A percentile compares a stretch with the other conserved stretches of the same genome.
Conservation (phyloP, 2,329 filamentous ascomycete species). For the Fusarium setosum region DNA sequence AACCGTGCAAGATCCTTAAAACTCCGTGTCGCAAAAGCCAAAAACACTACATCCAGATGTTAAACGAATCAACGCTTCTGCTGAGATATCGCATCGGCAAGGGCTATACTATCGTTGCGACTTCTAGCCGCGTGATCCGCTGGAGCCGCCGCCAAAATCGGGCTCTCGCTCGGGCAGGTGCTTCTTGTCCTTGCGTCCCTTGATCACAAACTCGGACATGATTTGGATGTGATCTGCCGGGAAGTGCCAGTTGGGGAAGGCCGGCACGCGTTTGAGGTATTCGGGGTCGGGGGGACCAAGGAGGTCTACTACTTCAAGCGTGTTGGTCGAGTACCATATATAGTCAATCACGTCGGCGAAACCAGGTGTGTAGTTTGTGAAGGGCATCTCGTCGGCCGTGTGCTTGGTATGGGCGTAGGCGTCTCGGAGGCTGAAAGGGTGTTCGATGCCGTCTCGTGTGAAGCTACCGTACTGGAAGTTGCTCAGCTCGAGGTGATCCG, state of each 20-base stretch:
- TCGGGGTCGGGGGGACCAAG: conserved; percentile 88
- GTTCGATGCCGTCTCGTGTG: conserved; percentile 89
- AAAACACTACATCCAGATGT: conserved; percentile 54
- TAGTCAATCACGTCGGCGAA: conserved; percentile 96
- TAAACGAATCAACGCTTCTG: conserved; percentile 30
- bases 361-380: conserved; percentile 97
- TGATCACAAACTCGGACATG: conserved; percentile 90
- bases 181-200: conserved; percentile 86
- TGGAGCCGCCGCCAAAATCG: conserved; percentile 64
- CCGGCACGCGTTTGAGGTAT: conserved; percentile 87
- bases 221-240: conserved; percentile 93
- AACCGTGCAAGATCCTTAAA: conserved; percentile 48
- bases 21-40: conserved; percentile 54
- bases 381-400: conserved; percentile 84
- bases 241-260: conserved; percentile 95
- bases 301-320: conserved; percentile 83
- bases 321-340: conserved; percentile 96
- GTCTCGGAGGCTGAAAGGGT: conserved; percentile 94
- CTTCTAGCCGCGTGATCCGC: conserved; percentile 44
- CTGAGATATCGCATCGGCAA: conserved; percentile 3
- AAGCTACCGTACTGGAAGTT: conserved; percentile 92
- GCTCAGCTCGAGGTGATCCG: conserved; percentile 83
- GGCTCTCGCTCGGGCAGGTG: conserved; percentile 71
- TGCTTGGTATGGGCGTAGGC: conserved; percentile 87
- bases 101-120: conserved; percentile 16